Conservation (phyloP, 768 basidiomycete species). For the Neoboletus magnificus region DNA sequence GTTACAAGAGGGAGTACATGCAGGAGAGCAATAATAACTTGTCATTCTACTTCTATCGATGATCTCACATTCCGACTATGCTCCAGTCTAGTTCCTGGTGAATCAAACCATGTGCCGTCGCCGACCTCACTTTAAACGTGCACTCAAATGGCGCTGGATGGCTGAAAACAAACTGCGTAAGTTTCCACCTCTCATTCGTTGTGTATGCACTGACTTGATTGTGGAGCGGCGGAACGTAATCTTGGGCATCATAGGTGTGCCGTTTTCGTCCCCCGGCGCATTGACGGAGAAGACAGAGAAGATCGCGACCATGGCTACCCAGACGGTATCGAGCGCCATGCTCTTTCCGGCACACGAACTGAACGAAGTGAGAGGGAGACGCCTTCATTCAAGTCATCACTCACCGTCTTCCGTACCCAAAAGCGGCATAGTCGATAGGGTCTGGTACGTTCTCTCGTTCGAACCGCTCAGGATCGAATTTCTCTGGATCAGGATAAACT, state of each 20-base stretch:
- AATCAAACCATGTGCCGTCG: background rate
- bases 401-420: constrained; percentile 5
- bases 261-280: background rate
- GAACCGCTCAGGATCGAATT: background rate
- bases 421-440: constrained; percentile 1
- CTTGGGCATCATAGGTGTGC: background rate
- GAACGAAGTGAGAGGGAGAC: background rate
- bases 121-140: background rate
- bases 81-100: constrained; percentile 1
- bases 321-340: constrained; percentile 2
- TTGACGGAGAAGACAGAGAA: constrained; percentile 1
- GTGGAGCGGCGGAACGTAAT: constrained; percentile 3
- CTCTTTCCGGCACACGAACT: constrained; percentile 3
- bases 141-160: constrained; percentile 1
- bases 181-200: background rate
- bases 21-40: background rate
- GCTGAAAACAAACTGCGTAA: background rate
- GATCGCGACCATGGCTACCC: constrained; percentile 2
- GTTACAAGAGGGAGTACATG: background rate
- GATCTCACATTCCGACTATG: background rate
- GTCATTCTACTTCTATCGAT: background rate
- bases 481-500: constrained; percentile 1
- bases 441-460: background rate
- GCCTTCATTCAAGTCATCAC: background rate
- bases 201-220: background rate